phyloP scores from a whole-genome alignment of 2,329 filamentous ascomycete species.

The Sphaceloma murrayae region DNA sequence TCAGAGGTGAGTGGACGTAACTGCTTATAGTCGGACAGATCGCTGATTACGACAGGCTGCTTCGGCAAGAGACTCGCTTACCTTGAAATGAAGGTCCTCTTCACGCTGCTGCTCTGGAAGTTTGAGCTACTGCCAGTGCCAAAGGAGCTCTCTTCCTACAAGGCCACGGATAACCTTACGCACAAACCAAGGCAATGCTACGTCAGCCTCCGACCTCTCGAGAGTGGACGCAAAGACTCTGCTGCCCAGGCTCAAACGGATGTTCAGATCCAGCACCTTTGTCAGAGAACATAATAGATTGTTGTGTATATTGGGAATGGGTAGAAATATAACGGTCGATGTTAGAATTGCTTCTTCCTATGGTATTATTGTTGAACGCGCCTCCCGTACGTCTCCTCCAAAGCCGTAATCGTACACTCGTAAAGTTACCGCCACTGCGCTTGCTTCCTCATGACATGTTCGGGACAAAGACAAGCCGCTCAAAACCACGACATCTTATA shows the following conservation, averaged over 20 bases:
- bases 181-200: slow-evolving; percentile 26
- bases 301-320: background rate
- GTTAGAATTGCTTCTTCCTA: too few relatives aligned
- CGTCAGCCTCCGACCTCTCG: slow-evolving; percentile 16
- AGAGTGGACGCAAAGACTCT: slow-evolving; percentile 8
- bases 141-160: slow-evolving; percentile 21
- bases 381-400: background rate
- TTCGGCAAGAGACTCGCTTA: slow-evolving; percentile 23
- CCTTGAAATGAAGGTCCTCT: slow-evolving; percentile 24
- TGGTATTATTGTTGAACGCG: background rate
- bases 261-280: too few relatives aligned
- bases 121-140: slow-evolving; percentile 24
- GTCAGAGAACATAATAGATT: too few relatives aligned
- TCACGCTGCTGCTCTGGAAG: slow-evolving; percentile 26
- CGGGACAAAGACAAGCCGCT: too few relatives aligned
- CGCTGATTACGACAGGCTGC: slow-evolving; percentile 3
- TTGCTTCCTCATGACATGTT: too few relatives aligned
- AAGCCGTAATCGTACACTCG: slow-evolving; percentile 3
- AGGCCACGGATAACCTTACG: slow-evolving; percentile 25
- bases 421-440: too few relatives aligned
- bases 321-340: too few relatives aligned
- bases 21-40: background rate
- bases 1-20: slow-evolving; percentile 32
- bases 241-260: slow-evolving; percentile 1
- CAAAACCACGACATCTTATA: too few relatives aligned